phyloP scores from a whole-genome alignment of 495 filamentous ascomycete species.

The Aspergillus hancockii region DNA sequence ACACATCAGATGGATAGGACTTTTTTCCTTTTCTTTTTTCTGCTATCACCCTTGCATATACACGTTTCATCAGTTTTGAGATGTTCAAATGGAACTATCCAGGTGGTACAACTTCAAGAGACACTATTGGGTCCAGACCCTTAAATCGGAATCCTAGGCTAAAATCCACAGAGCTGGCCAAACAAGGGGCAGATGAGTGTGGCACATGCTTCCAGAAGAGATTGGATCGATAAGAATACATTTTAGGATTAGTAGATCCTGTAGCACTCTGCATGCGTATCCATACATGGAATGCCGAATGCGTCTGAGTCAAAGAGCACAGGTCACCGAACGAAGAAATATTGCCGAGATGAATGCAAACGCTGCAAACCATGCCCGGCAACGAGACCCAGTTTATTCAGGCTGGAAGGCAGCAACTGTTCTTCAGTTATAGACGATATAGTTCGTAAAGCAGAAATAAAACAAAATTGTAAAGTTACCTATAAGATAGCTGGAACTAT shows the following conservation, averaged over 20 bases:
- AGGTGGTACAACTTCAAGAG: background rate
- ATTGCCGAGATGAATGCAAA: constrained; percentile 6
- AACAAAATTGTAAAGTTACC: background rate
- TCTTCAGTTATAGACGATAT: too few species aligned
- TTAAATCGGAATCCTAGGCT: background rate
- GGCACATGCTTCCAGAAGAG: background rate
- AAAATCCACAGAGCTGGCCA: background rate
- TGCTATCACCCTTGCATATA: background rate
- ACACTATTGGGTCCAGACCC: background rate
- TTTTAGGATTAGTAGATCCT: too few species aligned
- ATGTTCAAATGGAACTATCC: background rate
- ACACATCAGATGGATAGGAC: background rate
- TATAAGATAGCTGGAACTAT: too few species aligned
- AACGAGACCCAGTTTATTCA: background rate
- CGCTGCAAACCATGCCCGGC: background rate
- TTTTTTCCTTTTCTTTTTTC: background rate
- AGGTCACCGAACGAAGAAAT: background rate
- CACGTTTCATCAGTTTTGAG: background rate
- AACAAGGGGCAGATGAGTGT: background rate
- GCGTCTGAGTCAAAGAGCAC: background rate
- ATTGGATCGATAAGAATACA: background rate
- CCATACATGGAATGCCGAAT: constrained; percentile 4
- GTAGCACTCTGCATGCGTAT: constrained; percentile 1
- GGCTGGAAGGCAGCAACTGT: constrained; percentile 1
- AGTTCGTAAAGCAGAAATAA: background rate